Evolutionary conservation across 208 protist genomes (phyloP), one percentile per base, ranked within the genome.

Genomic region (Trypanosoma mega): DNA sequence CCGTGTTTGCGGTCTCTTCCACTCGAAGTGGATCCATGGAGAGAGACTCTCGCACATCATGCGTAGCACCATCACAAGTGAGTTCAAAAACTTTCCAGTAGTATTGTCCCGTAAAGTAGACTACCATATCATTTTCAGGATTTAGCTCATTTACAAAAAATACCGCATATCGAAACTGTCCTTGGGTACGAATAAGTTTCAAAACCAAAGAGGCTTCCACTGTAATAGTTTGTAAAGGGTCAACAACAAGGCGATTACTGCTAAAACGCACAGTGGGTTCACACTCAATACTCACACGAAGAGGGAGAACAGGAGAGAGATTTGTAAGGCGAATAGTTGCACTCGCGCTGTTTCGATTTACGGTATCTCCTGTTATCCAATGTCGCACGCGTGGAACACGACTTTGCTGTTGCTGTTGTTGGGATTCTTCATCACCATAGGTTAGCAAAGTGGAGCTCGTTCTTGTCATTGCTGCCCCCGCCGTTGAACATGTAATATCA

Each of bases 81-180:
- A 91, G 61, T 37, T 87, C 74, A 67, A 95, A 90, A 9, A 88
- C 68, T 58, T 92, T 91, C 75, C 78, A 82, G 72, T 93, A 95
- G 68, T 89, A 80, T 70, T 89, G 78, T 24, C 89, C 89, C 18
- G 61, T 85, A 7, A 95, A 63, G 34, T 74, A 61, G 12, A 88
- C 85, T 14, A 84, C 71, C 54, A 95, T 92, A 66, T 95, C 89
- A 51, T 95, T 95, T 63, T 92, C 89, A 1, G 80, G 74, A 59
- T 95, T 95, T 37, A 78, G 72, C 59, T 82, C 83, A 56, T 95
- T 95, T 21, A 91, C 76, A 62, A 95, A 92, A 55, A 80, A 92
- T 8, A 83, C 78, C 49, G 82, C 72, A 56, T 85, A 85, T 20
- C 72, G 74, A 51, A 95, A 95, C 18, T 74, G 70, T 20, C 89